These are phyloP conservation scores for Ophiostoma australiae DNA, from an alignment of 2,329 filamentous ascomycete genomes.

Conservation along the genomic window DNA sequence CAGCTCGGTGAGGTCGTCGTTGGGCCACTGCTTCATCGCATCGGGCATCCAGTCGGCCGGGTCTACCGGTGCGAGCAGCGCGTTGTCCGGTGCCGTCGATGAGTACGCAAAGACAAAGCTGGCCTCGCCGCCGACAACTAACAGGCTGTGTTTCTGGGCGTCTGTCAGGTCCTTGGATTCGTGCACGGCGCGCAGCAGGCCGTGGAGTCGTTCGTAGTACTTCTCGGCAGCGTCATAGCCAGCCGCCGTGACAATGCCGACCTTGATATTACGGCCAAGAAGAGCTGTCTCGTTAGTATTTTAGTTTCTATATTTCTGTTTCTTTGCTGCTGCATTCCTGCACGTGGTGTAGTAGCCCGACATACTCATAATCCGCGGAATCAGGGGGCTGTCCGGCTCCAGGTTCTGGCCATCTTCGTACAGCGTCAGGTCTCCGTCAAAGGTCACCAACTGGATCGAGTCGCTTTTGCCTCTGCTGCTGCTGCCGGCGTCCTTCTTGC, in stretches of 20 bases:
- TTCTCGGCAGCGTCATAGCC: constrained; percentile 83
- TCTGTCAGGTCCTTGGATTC: constrained; percentile 47
- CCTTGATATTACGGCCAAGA: constrained; percentile 69
- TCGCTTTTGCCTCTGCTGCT: constrained; percentile 29
- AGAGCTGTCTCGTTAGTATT: constrained; percentile 46
- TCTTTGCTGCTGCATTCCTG: not conserved
- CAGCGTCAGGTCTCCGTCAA: constrained; percentile 94
- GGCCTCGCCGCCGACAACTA: constrained; percentile 92
- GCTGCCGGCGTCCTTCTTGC: constrained; percentile 41
- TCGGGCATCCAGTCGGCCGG: constrained; percentile 66
- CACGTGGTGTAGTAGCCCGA: no score
- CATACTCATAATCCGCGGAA: constrained; percentile 54
- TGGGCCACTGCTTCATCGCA: constrained; percentile 72
- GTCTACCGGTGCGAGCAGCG: constrained; percentile 64
- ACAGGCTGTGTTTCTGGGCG: constrained; percentile 67
- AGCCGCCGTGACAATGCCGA: constrained; percentile 94
- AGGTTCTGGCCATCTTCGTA: constrained; percentile 86
- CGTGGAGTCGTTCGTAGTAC: constrained; percentile 83
- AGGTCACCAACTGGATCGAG: constrained; percentile 75
- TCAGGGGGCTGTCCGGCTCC: constrained; percentile 69
- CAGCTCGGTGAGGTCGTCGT: constrained; percentile 70
- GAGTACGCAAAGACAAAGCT: constrained; percentile 90
- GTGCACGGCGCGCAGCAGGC: constrained; percentile 75
- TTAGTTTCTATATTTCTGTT: no score
- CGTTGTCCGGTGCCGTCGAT: constrained; percentile 51